Evolutionary conservation across 2,329 filamentous ascomycete genomes (phyloP).

Genomic region (Exophiala xenobiotica): DNA sequence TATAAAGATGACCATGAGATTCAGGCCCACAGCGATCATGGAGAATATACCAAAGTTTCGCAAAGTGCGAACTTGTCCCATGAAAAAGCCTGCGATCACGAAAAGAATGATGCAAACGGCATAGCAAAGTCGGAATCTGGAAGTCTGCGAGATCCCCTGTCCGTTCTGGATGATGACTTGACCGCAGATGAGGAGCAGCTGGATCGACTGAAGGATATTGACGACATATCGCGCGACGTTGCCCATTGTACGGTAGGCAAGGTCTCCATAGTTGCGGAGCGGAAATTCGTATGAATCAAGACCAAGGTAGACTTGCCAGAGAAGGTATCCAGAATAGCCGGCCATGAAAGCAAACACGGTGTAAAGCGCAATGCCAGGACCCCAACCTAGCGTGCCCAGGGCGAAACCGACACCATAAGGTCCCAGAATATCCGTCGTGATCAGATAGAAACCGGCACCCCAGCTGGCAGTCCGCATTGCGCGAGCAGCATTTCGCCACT

Average conservation of each 20-base stretch:
- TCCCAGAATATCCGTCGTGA: constrained; percentile 51
- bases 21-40: constrained; percentile 34
- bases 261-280: constrained; percentile 49
- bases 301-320: constrained; percentile 49
- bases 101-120: constrained; percentile 33
- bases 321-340: constrained; percentile 47
- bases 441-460: constrained; percentile 51
- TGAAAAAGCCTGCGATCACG: constrained; percentile 31
- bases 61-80: constrained; percentile 35
- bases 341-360: constrained; percentile 47
- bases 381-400: constrained; percentile 40
- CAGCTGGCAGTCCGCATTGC: constrained; percentile 47
- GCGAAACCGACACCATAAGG: constrained; percentile 43
- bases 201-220: constrained; percentile 51
- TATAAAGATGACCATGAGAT: constrained; percentile 35
- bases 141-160: constrained; percentile 27
- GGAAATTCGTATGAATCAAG: constrained; percentile 51
- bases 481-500: constrained; percentile 51
- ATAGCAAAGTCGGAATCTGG: constrained; percentile 29
- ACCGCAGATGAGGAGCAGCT: constrained; percentile 39
- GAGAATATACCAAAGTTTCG: constrained; percentile 33
- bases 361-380: constrained; percentile 48
- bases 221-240: constrained; percentile 46
- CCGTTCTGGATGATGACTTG: constrained; percentile 31
- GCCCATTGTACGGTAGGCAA: constrained; percentile 52